Evolutionary conservation across 352 stramenopile genomes (phyloP), one percentile per base, ranked within the genome.

Genomic region (Peronospora farinosa): DNA sequence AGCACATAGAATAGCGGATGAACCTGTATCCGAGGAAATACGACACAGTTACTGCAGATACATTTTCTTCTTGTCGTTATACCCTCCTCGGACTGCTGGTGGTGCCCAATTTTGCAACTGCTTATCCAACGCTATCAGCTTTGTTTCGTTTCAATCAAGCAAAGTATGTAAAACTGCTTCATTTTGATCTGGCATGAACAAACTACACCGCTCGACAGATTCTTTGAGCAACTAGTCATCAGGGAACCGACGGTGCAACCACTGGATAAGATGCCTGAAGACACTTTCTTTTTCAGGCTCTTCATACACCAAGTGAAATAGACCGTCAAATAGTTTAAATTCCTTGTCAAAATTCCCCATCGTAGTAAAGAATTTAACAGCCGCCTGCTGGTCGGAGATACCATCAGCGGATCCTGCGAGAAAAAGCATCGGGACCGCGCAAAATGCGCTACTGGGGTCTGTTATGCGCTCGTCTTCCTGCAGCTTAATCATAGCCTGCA

Each of bases 301-400:
- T 31, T 84, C 63, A 39, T 77, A 86, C 30, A 84, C 54, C 30
- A 72, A 64, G 65, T 86, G 72, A 44, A 61, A 83, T 2, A 80
- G 52, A 5, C 69, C 74, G 2, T 72, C 60, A 53, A 80, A 86
- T 25, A 78, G 47, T 39, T 81, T 81, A 33, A 82, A 75, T 37
- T 76, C 55, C 57, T 83, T 86, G 61, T 86, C 70, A 11, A 64
- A 55, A 46, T 69, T 79, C 27, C 48, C 64, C 51, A 83, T 67
- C 25, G 54, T 55, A 6, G 65, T 43, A 27, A 70, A 80, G 37
- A 86, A 82, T 25, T 63, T 60, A 12, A 72, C 55, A 3, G 66
- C 63, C 15, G 71, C 59, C 23, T 66, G 43, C 16, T 69, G 51
- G 46, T 76, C 78, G 30, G 65, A 67, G 25, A 81, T 65, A 4